Base-by-base conservation (phyloP, 2,329 filamentous ascomycete genomes). In the Ophidiomyces ophidiicola region DNA sequence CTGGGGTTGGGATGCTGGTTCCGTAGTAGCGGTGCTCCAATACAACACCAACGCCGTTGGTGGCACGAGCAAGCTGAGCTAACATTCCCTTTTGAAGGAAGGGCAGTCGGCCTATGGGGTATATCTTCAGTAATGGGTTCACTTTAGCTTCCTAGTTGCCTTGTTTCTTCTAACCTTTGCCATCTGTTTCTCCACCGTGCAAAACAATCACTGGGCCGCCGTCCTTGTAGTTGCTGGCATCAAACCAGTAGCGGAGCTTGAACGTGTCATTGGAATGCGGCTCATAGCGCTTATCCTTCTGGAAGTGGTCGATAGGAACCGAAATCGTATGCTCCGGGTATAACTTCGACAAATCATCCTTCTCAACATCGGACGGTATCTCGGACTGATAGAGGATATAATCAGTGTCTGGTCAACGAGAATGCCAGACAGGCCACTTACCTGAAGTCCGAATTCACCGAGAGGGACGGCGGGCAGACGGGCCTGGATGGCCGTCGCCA, bases 11-110 rank as follows among this genome's bases (percentile, higher is more conserved):
- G 39, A 79, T 77, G 54, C 81, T 87, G 8, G 68, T 69, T 41
- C 85, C 85, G 53, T 93, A 93, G 66, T 92, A 93, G 20, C 85
- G 75, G 53, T 93, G 85, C 62, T 93, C 85, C 2, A 93, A 70
- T 32, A 93, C 72, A 2, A 93, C 80, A 2, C 78, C 83, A 18
- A 93, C 62, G 1, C 85, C 85, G 41, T 76, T 65, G 0, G 80
- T 83, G 1, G 79, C 80, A 49, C 78, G 64, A 3, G 79, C 72
- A 12, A 93, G 67, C 47, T 83, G 71, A 24, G 76, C 69, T 0
- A 84, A 67, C 37, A 93, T 80, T 37, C 85, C 85, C 55, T 90
- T 82, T 48, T 86, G 75, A 6, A 93, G 62, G 53, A 72, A 88
- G 0, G 72, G 70, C 12, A 92, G 62, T 10, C 83, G 70, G 21